phyloP scores from a whole-genome alignment of 352 stramenopile species.

The Globisporangium camurandrum region DNA sequence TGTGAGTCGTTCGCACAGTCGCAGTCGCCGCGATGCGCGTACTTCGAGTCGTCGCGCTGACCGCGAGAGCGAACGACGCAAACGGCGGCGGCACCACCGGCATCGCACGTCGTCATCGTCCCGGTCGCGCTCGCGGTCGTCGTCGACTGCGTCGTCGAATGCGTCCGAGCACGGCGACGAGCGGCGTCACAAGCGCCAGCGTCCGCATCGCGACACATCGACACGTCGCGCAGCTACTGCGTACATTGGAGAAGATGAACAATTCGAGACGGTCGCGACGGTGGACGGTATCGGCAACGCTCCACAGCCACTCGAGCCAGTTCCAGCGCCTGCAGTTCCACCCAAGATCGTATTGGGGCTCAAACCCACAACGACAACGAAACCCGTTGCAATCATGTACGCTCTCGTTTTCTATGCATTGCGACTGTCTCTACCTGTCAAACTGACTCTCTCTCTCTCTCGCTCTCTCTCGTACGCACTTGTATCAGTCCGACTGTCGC shows the following conservation, averaged over 20 bases:
- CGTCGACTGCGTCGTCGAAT: constrained; percentile 17
- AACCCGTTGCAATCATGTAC: constrained; percentile 16
- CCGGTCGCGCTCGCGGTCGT: constrained; percentile 2
- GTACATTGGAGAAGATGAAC: neutral
- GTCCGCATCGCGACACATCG: neutral
- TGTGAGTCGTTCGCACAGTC: constrained; percentile 19
- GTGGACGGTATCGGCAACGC: too few relatives aligned
- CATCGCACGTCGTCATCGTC: neutral
- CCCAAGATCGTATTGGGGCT: constrained; percentile 44
- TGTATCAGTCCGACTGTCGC: constrained; percentile 8
- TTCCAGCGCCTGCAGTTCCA: constrained; percentile 5
- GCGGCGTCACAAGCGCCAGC: neutral
- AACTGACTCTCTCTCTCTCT: neutral
- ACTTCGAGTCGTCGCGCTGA: constrained; percentile 11
- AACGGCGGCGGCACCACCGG: neutral
- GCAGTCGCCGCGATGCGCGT: constrained; percentile 12
- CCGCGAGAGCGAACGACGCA: neutral
- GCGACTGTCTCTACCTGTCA: too few relatives aligned
- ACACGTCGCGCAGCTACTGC: neutral
- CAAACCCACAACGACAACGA: constrained; percentile 43
- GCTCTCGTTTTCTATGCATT: neutral
- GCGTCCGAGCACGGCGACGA: neutral
- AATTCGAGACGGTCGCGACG: neutral
- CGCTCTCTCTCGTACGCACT: neutral
- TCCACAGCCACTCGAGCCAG: too few relatives aligned